Base-by-base conservation (phyloP, 1,284 basidiomycete genomes). In the Cerrena zonata region DNA sequence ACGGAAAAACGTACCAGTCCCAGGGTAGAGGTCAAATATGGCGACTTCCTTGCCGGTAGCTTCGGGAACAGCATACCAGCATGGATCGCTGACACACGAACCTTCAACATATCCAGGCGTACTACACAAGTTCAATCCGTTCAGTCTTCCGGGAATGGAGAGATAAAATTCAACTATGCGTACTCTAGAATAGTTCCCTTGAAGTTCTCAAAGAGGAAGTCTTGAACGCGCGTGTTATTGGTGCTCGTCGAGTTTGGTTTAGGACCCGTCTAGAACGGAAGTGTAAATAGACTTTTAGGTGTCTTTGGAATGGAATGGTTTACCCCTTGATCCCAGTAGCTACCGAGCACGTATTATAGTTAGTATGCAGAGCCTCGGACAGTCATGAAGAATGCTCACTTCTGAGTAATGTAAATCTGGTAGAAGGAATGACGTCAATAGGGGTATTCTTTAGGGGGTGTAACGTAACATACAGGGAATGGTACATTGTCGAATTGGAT, bases 371-470 rank as follows among this genome's bases (percentile, higher is more conserved):
- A n/a, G n/a, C n/a, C n/a, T n/a, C n/a, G n/a, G n/a, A n/a, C n/a
- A n/a, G n/a, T n/a, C n/a, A n/a, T n/a, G n/a, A 19, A 13, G 25
- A 34, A 7, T 2, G 60, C 72, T 56, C 59, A 80, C 78, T 82
- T 83, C 60, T 84, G 82, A 2, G 80, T 83, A 12, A 82, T 67
- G 56, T 78, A 82, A 40, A 84, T 80, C 77, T 80, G 56, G 10
- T 5, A 27, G n/a, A n/a, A n/a, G n/a, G n/a, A n/a, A n/a, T n/a
- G n/a, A n/a, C n/a, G n/a, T n/a, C n/a, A n/a, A n/a, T n/a, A n/a
- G n/a, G n/a, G n/a, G n/a, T n/a, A n/a, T n/a, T n/a, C n/a, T n/a
- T n/a, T n/a, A n/a, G n/a, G n/a, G n/a, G n/a, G n/a, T n/a, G n/a
- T n/a, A n/a, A n/a, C n/a, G 11, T 19, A 11, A 65, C 76, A 50